These are phyloP conservation scores for Adansonia grandidieri DNA, from an alignment of 441 rosid genomes.

Conservation along the genomic window DNA sequence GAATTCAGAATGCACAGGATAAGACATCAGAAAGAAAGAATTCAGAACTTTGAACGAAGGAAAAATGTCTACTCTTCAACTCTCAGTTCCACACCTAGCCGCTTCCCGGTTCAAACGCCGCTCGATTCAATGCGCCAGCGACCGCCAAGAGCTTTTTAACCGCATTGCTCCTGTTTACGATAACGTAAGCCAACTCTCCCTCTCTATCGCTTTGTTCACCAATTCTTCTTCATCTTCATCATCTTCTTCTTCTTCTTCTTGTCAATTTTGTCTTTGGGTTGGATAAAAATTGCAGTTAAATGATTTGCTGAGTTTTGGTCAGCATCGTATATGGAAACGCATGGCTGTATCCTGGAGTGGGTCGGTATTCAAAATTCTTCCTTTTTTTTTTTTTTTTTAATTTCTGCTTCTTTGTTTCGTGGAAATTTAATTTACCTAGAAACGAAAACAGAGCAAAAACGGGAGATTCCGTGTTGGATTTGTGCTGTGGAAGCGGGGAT, in stretches of 20 bases:
- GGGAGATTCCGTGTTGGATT: slow-evolving; percentile 73
- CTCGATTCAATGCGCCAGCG: slow-evolving; percentile 43
- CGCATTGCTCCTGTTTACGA: slow-evolving; percentile 89
- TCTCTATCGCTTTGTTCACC: background rate
- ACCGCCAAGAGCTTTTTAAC: slow-evolving; percentile 71
- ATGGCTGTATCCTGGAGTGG: slow-evolving; percentile 90
- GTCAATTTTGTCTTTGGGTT: background rate
- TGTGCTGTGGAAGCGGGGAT: slow-evolving; percentile 94
- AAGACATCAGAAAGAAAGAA: background rate
- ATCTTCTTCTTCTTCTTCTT: slow-evolving; percentile 6
- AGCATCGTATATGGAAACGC: slow-evolving; percentile 90
- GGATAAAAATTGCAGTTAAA: slow-evolving; percentile 52
- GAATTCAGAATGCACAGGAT: background rate
- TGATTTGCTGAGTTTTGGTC: slow-evolving; percentile 80
- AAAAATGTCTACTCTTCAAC: slow-evolving; percentile 46
- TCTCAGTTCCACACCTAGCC: slow-evolving; percentile 22
- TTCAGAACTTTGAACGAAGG: background rate
- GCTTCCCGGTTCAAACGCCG: slow-evolving; percentile 13
- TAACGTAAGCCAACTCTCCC: slow-evolving; percentile 36
- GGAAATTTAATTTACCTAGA: slow-evolving; percentile 6
- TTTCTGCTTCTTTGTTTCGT: background rate
- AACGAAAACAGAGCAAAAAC: slow-evolving; percentile 50
- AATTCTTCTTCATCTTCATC: background rate
- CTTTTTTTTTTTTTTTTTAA: background rate
- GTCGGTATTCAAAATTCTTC: slow-evolving; percentile 36